These are phyloP conservation scores for Golubevia pallescens DNA, from an alignment of 1,284 basidiomycete species.

Conservation along the genomic window DNA sequence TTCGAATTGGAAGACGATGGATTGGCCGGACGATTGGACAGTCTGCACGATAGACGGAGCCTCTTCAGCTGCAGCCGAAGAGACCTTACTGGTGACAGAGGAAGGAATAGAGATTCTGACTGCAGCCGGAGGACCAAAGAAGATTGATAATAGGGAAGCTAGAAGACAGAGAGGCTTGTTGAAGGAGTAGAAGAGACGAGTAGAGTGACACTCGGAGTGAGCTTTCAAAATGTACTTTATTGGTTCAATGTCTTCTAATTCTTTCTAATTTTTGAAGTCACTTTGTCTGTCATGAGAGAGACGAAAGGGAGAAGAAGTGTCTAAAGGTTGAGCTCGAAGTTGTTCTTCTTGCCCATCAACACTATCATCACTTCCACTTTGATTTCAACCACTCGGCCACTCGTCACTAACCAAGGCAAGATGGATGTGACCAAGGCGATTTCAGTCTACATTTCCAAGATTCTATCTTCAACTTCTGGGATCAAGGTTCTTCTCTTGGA, in stretches of 20 bases:
- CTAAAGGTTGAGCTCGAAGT: too few species aligned
- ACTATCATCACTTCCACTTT: too few species aligned
- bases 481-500: constrained; percentile 99
- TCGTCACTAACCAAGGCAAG: too few species aligned
- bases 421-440: constrained; percentile 98
- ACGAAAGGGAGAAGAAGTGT: too few species aligned
- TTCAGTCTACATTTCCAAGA: constrained; percentile 88
- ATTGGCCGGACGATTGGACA: constrained; percentile 63
- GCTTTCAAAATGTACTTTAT: too few species aligned
- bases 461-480: constrained; percentile 81
- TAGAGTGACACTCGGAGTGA: too few species aligned
- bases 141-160: constrained; percentile 50
- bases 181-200: too few species aligned
- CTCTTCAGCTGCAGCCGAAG: constrained; percentile 54
- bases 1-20: constrained; percentile 41
- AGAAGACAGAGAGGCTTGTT: constrained; percentile 6
- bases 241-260: too few species aligned
- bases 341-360: too few species aligned
- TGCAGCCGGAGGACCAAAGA: constrained; percentile 45
- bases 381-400: too few species aligned
- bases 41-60: constrained; percentile 53
- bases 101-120: constrained; percentile 61
- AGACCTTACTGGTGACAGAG: constrained; percentile 59
- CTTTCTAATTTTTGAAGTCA: too few species aligned
- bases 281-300: too few species aligned